These are phyloP conservation scores for Amylocarpus encephaloides DNA, from an alignment of 2,329 filamentous ascomycete species.

Conservation along the genomic window DNA sequence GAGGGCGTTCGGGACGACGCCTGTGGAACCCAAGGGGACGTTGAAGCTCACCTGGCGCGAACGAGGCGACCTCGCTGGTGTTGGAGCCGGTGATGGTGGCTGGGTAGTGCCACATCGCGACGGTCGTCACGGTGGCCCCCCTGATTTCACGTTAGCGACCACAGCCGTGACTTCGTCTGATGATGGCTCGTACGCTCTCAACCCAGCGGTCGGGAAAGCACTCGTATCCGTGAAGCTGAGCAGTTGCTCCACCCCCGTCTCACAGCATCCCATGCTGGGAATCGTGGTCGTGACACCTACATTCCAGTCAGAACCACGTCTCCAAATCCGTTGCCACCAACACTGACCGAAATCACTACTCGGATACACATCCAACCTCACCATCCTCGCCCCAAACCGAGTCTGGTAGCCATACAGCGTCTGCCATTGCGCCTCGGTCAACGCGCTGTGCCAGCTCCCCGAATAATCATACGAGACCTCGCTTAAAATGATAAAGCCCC, in stretches of 20 bases:
- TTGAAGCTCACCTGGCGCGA: constrained; percentile 32
- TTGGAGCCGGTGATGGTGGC: constrained; percentile 46
- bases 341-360: constrained; percentile 40
- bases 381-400: constrained; percentile 51
- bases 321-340: background rate
- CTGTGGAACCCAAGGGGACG: constrained; percentile 44
- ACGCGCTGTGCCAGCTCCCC: constrained; percentile 25
- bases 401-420: constrained; percentile 51
- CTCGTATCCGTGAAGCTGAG: constrained; percentile 46
- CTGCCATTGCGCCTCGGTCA: constrained; percentile 51
- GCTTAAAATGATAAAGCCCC: constrained; percentile 37
- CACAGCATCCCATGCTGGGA: constrained; percentile 38
- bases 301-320: background rate
- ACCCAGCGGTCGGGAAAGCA: constrained; percentile 47
- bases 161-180: constrained; percentile 8
- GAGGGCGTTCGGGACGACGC: too few relatives aligned
- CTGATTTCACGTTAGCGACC: constrained; percentile 8
- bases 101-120: constrained; percentile 53
- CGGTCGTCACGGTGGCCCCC: constrained; percentile 40
- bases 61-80: constrained; percentile 23
- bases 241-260: constrained; percentile 40
- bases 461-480: constrained; percentile 40
- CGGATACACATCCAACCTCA: constrained; percentile 52
- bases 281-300: background rate
- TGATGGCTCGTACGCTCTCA: constrained; percentile 30